Evolutionary conservation across 495 filamentous ascomycete genomes (phyloP).

Genomic region (Penicillium daleae): DNA sequence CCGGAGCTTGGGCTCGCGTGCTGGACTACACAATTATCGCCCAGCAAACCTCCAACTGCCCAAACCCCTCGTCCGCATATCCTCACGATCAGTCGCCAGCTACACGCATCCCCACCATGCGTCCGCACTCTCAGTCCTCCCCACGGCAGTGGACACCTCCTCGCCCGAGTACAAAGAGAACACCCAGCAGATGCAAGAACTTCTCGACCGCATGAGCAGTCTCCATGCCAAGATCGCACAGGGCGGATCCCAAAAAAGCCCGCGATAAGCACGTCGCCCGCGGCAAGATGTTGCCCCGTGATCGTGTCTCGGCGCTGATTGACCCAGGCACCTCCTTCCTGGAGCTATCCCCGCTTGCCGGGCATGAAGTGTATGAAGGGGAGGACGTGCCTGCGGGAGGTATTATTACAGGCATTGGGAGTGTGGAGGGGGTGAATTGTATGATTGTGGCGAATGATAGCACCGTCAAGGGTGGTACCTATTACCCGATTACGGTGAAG

Average conservation of each 20-base stretch:
- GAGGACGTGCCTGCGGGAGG: constrained; percentile 88
- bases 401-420: constrained; percentile 92
- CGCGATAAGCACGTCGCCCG: constrained; percentile 84
- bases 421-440: constrained; percentile 86
- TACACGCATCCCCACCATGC: constrained; percentile 72
- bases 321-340: constrained; percentile 91
- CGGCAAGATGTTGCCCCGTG: constrained; percentile 93
- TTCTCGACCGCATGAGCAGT: constrained; percentile 64
- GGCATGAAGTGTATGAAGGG: constrained; percentile 81
- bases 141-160: constrained; percentile 73
- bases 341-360: constrained; percentile 86
- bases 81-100: constrained; percentile 49
- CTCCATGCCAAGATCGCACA: constrained; percentile 71
- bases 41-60: constrained; percentile 14
- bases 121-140: constrained; percentile 74
- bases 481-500: constrained; percentile 97
- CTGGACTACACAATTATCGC: constrained; percentile 17
- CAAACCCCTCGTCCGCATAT: constrained; percentile 4
- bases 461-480: constrained; percentile 98
- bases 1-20: constrained; percentile 37
- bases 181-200: constrained; percentile 72
- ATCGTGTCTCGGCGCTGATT: constrained; percentile 84
- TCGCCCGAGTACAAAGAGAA: constrained; percentile 84
- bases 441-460: constrained; percentile 97
- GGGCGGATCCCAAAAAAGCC: constrained; percentile 82